Evolutionary conservation across 768 basidiomycete genomes (phyloP).

Genomic region (Suillus americanus): DNA sequence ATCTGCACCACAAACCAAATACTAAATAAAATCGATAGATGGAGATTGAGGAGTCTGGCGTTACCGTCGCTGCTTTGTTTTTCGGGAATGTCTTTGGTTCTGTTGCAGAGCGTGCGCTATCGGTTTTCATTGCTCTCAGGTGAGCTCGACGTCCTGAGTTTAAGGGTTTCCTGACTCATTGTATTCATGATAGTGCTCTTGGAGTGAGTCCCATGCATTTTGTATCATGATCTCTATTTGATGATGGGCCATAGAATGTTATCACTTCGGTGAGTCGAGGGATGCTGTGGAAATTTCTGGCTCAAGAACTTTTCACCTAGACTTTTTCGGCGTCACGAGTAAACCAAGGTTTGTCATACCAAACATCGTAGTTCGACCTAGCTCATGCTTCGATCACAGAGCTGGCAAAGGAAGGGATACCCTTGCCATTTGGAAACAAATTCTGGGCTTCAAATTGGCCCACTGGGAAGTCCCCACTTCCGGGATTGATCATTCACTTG

Average conservation of each 20-base stretch:
- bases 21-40: conserved; percentile 23
- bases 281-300: neutral
- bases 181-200: conserved; percentile 30
- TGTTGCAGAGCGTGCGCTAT: conserved; percentile 50
- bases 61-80: conserved; percentile 58
- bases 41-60: conserved; percentile 47
- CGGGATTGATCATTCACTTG: conserved; percentile 54
- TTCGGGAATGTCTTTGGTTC: conserved; percentile 61
- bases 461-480: conserved; percentile 54
- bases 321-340: conserved; percentile 51
- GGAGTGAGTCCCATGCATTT: conserved; percentile 22
- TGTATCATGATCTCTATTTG: neutral
- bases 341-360: conserved; percentile 42
- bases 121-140: conserved; percentile 59
- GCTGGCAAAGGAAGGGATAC: conserved; percentile 61
- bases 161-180: neutral
- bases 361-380: neutral
- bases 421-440: conserved; percentile 54
- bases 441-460: conserved; percentile 68
- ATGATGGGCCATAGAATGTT: conserved; percentile 23
- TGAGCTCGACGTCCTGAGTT: conserved; percentile 12
- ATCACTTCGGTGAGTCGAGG: conserved; percentile 27
- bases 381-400: conserved; percentile 29
- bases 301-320: conserved; percentile 24
- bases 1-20: neutral